phyloP scores from a whole-genome alignment of 495 filamentous ascomycete species.

The Tricharina praecox region DNA sequence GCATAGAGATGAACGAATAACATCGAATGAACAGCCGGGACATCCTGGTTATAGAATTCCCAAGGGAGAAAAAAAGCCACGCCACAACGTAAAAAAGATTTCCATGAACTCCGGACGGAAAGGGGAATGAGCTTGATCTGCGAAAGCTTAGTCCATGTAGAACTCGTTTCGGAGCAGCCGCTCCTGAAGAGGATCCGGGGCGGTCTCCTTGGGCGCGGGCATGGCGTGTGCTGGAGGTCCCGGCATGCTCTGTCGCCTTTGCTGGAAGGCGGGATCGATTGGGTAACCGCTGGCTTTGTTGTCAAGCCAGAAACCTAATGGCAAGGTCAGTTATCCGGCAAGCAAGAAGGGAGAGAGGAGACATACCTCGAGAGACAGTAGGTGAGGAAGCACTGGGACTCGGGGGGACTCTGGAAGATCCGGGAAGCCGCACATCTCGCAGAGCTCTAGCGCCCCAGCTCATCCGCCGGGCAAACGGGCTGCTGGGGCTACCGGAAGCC shows the following conservation, averaged over 20 bases:
- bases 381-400: conserved; percentile 9
- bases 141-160: conserved; percentile 97
- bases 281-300: conserved; percentile 3
- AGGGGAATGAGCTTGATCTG: too few species aligned
- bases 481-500: conserved; percentile 38
- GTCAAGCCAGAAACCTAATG: conserved; percentile 22
- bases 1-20: too few species aligned
- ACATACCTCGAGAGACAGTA: conserved; percentile 23
- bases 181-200: conserved; percentile 86
- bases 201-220: conserved; percentile 33
- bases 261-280: conserved; percentile 15
- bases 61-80: too few species aligned
- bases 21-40: too few species aligned
- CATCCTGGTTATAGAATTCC: too few species aligned
- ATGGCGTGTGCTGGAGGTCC: conserved; percentile 29
- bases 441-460: conserved; percentile 83
- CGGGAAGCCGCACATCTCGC: conserved; percentile 41
- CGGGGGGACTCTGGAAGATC: background rate
- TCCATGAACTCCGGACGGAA: too few species aligned
- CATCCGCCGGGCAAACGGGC: conserved; percentile 69
- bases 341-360: background rate
- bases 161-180: conserved; percentile 94
- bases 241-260: conserved; percentile 21
- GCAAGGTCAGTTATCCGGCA: background rate
- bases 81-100: too few species aligned